Percentiles rank a stretch among this genome's conserved stretches.
Evolutionary conservation across 1,284 basidiomycete species (phyloP).

Genomic region (Cryptococcus floricola): DNA sequence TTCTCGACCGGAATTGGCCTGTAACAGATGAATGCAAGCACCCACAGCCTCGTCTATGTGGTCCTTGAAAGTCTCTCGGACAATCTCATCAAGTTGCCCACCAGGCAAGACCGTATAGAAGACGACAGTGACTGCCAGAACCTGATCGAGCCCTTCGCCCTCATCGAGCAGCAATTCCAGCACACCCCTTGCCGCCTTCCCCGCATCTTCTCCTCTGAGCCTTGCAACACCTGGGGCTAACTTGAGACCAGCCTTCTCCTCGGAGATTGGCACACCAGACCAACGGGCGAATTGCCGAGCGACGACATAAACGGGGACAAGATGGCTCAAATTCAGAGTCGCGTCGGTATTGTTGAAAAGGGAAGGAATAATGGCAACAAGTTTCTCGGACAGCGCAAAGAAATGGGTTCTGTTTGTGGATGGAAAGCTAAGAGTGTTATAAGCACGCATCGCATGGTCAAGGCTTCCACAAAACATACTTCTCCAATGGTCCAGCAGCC

Average conservation of each 20-base stretch:
- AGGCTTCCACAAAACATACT: too few relatives aligned
- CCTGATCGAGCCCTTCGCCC: background rate
- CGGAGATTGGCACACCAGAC: too few relatives aligned
- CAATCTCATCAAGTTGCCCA: background rate
- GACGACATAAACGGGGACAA: too few relatives aligned
- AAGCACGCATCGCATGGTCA: too few relatives aligned
- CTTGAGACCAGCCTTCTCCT: background rate
- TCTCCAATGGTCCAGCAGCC: too few relatives aligned
- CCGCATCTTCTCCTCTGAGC: background rate
- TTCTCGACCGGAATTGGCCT: background rate
- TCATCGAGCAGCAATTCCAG: constrained; percentile 1
- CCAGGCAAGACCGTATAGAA: constrained; percentile 1
- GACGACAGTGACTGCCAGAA: background rate
- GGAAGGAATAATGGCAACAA: too few relatives aligned
- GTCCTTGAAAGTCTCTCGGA: background rate
- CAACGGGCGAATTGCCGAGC: too few relatives aligned
- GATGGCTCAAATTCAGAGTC: too few relatives aligned
- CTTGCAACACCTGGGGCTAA: background rate
- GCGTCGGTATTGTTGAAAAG: too few relatives aligned
- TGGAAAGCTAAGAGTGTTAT: too few relatives aligned
- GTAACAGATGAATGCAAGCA: background rate
- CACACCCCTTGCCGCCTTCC: background rate
- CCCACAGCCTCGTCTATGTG: background rate
- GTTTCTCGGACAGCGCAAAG: too few relatives aligned
- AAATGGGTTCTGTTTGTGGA: too few relatives aligned